Evolutionary conservation across 345 rosid genomes (phyloP), one percentile per base, ranked within the genome.

Genomic region (Moricandia moricandioides): DNA sequence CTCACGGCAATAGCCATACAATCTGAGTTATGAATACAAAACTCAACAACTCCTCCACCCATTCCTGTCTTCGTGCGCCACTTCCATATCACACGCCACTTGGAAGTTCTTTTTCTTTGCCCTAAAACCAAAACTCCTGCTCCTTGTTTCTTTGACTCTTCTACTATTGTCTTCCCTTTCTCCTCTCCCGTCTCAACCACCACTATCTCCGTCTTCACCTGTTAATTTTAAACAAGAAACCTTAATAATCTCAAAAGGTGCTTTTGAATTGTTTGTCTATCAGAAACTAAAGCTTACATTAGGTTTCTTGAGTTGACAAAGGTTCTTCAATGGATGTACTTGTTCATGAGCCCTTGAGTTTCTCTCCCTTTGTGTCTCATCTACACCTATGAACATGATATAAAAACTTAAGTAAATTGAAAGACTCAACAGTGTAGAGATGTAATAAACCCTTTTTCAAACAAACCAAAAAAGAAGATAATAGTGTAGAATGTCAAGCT

Each of bases 171-270:
- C 76, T 89, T 88, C 18, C 99, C 98, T 80, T 88, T 92, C 63
- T 95, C 99, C 60, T 86, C 86, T 6, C 88, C 93, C 33, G 92
- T 97, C 39, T 88, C 88, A 63, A 90, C 89, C 76, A 87, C 87
- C 40, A 80, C 82, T n/a, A 80, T 80, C 85, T 92, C 98, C 0
- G 88, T 74, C 31, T 90, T 75, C 67, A 92, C 85, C 99, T 95
- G 56, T 0, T 0, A 13, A 62, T 11, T 17, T n/a, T 49, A 16
- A 49, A 7, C 24, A 30, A 10, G 9, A 49, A 13, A 40, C 34
- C 8, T 3, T 12, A 47, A 14, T 12, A 47, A 14, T 12, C 35
- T 74, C 21, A 72, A 54, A 35, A 11, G 69, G 45, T 49, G 56
- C 35, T 65, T 74, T 45, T 45, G 52, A n/a, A 45, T n/a, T 45